Evolutionary conservation across 257 asterid genomes (phyloP).

Genomic region (Salvia splendens): DNA sequence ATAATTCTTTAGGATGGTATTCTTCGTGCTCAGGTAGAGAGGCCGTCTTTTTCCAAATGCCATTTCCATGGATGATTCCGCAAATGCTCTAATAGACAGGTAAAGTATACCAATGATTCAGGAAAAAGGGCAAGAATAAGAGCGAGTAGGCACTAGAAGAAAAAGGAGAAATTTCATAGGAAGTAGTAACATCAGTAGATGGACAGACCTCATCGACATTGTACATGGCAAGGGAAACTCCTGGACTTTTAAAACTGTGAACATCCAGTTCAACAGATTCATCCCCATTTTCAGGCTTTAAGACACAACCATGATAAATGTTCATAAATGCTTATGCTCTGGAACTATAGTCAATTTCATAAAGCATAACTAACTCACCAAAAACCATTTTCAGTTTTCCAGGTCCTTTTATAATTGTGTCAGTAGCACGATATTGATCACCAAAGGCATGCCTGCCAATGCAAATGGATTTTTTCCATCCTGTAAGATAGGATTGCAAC

Average conservation of each 20-base stretch:
- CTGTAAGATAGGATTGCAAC: constrained; percentile 43
- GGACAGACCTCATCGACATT: constrained; percentile 74
- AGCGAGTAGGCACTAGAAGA: constrained; percentile 13
- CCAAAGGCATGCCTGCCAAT: constrained; percentile 97
- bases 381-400: constrained; percentile 92
- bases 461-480: constrained; percentile 94
- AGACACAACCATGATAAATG: constrained; percentile 17
- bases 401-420: constrained; percentile 66
- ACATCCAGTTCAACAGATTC: constrained; percentile 63
- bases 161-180: constrained; percentile 13
- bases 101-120: constrained; percentile 27
- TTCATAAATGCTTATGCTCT: constrained; percentile 2
- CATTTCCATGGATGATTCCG: constrained; percentile 91
- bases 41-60: constrained; percentile 90
- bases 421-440: constrained; percentile 92
- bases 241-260: constrained; percentile 78
- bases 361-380: constrained; percentile 50
- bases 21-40: constrained; percentile 87
- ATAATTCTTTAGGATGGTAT: constrained; percentile 86
- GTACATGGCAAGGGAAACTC: constrained; percentile 91
- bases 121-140: constrained; percentile 8
- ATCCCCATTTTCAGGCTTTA: constrained; percentile 80
- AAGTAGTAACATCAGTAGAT: constrained; percentile 25
- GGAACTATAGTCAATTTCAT: neutral
- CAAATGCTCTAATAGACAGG: constrained; percentile 89